These are phyloP conservation scores for Neoascochyta sp. DNA, from an alignment of 2,329 filamentous ascomycete species.

Conservation along the genomic window DNA sequence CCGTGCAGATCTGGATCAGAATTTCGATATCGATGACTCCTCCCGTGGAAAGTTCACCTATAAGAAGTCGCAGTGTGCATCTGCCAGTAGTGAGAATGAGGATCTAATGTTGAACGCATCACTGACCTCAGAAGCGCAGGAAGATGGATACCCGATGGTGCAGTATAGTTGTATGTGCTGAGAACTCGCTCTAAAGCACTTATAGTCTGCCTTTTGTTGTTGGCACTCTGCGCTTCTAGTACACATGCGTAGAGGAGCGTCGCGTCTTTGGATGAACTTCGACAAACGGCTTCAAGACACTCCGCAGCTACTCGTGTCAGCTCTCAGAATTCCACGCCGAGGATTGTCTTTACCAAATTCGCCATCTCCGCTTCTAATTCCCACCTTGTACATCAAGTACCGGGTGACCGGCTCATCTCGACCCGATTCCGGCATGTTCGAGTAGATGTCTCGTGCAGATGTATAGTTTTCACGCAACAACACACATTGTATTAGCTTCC, in stretches of 20 bases:
- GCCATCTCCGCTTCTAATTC: slow-evolving; percentile 57
- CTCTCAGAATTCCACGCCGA: neutral
- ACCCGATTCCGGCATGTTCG: slow-evolving; percentile 56
- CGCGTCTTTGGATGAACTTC: slow-evolving; percentile 50
- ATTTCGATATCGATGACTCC: slow-evolving; percentile 22
- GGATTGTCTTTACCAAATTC: slow-evolving; percentile 44
- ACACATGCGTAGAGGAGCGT: slow-evolving; percentile 76
- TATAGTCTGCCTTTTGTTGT: slow-evolving; percentile 59
- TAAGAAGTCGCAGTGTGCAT: slow-evolving; percentile 46
- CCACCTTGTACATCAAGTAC: slow-evolving; percentile 73
- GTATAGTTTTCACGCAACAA: slow-evolving; percentile 56
- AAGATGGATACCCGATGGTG: slow-evolving; percentile 53
- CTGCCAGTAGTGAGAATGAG: slow-evolving; percentile 21
- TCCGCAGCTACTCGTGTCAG: slow-evolving; percentile 49
- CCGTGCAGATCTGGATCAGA: slow-evolving; percentile 51
- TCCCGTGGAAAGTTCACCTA: slow-evolving; percentile 41
- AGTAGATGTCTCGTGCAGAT: slow-evolving; percentile 54
- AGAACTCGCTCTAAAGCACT: slow-evolving; percentile 59
- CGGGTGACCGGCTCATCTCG: slow-evolving; percentile 62
- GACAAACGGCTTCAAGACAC: slow-evolving; percentile 60
- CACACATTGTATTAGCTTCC: slow-evolving; percentile 70
- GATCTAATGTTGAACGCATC: too few relatives aligned
- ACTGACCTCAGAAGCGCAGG: slow-evolving; percentile 62
- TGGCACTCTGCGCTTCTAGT: slow-evolving; percentile 66
- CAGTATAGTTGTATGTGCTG: slow-evolving; percentile 51